A percentile compares a stretch with the other conserved stretches of the same genome.
Conservation (phyloP, 352 stramenopile species). For the Pythium folliculosum region DNA sequence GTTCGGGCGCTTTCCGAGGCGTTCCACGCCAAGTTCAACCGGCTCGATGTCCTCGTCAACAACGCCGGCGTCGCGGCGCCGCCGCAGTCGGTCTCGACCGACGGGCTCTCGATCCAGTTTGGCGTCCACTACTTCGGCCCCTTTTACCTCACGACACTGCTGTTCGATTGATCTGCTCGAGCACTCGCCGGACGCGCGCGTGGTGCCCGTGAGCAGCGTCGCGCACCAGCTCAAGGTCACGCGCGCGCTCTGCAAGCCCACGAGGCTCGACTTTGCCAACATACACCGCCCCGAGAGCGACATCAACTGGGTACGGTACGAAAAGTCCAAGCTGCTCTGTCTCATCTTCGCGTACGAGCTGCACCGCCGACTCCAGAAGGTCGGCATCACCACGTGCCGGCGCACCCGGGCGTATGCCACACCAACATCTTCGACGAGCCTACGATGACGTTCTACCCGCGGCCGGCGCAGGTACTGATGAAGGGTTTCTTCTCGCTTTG, state of each 20-base stretch:
- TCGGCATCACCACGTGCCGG: constrained; percentile 33
- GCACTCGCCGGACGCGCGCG: constrained; percentile 6
- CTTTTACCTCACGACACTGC: constrained; percentile 52
- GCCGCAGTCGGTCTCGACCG: constrained; percentile 32
- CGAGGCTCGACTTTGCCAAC: constrained; percentile 7
- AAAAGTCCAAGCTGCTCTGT: constrained; percentile 47
- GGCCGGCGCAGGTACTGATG: constrained; percentile 1
- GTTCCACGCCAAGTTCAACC: constrained; percentile 41
- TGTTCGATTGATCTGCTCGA: constrained; percentile 51
- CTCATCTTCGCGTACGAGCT: constrained; percentile 57
- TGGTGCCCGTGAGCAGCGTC: constrained; percentile 40
- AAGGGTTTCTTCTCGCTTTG: neutral
- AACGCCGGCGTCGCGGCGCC: constrained; percentile 55
- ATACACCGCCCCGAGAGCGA: constrained; percentile 17
- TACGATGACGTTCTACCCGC: constrained; percentile 27
- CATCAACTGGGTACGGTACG: constrained; percentile 33
- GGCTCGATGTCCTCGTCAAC: constrained; percentile 56
- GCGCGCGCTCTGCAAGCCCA: neutral
- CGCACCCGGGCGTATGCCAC: constrained; percentile 7
- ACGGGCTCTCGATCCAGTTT: constrained; percentile 61
- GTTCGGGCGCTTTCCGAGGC: constrained; percentile 33
- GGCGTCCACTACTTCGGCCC: constrained; percentile 61
- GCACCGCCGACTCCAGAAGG: constrained; percentile 36
- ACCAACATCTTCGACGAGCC: constrained; percentile 26
- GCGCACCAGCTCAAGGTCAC: constrained; percentile 31